These are phyloP conservation scores for Ammopiptanthus mongolicus DNA, from an alignment of 306 rosid genomes.

Conservation along the genomic window DNA sequence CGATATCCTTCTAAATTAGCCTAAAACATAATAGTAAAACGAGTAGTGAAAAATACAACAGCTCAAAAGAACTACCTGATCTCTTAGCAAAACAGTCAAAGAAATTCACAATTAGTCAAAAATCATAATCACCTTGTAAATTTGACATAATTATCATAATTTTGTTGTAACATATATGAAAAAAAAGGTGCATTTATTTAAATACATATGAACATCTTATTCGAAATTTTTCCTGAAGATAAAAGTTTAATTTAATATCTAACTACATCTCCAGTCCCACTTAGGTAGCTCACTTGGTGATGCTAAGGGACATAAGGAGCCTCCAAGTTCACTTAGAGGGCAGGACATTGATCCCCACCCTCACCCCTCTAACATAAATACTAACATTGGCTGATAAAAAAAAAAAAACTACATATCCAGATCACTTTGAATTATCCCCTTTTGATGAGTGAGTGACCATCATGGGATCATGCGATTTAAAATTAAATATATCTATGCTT, in stretches of 20 bases:
- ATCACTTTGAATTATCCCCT: background rate
- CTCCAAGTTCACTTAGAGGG: too few relatives aligned
- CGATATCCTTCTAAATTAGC: background rate
- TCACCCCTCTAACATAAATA: too few relatives aligned
- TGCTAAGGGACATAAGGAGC: too few relatives aligned
- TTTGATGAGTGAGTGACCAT: background rate
- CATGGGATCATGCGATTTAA: background rate
- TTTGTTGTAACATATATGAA: background rate
- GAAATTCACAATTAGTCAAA: background rate
- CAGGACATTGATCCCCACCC: too few relatives aligned
- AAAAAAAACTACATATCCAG: background rate
- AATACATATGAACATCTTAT: background rate
- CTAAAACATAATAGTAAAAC: background rate
- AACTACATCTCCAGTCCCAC: too few relatives aligned
- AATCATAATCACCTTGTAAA: background rate
- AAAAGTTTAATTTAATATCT: background rate
- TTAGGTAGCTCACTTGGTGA: too few relatives aligned
- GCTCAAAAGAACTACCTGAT: conserved; percentile 5
- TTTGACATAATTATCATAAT: background rate
- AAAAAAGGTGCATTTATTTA: background rate
- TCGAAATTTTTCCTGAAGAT: background rate
- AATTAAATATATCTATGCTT: background rate
- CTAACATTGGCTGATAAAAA: too few relatives aligned
- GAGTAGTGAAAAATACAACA: background rate
- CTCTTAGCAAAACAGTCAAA: background rate